Evolutionary conservation across 345 rosid species (phyloP), one percentile per base, ranked within the genome.

Genomic region (Populus deltoides): DNA sequence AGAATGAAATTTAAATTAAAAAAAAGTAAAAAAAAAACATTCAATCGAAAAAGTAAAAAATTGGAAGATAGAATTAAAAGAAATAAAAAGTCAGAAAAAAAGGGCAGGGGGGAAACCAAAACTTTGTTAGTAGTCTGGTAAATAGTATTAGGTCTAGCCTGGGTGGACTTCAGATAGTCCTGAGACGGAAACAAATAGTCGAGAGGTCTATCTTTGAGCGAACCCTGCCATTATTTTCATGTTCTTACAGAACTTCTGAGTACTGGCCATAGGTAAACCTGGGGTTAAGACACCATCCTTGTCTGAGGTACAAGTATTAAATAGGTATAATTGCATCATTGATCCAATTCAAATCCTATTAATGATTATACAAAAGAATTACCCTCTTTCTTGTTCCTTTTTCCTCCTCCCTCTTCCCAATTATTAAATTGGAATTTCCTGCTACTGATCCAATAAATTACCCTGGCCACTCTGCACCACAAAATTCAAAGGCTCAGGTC

Each of bases 241-340:
- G 61, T 7, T 20, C 24, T 0, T 53, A 20, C 11, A 53, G 8
- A 20, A 6, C 61, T 20, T 53, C 61, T 53, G n/a, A 20, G 39
- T 24, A 18, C 25, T 20, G n/a, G 8, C 41, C 45, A 35, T 7
- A 9, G 6, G 12, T 3, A 7, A 20, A 53, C n/a, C 2, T 6
- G 18, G 43, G 13, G 24, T 68, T 3, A 20, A 15, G 51, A 16
- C 39, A 29, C 29, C 41, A 51, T 51, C 63, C n/a, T 71, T 31
- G 74, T 71, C 61, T 20, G 59, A 47, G 74, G 74, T 71, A 71
- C 41, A 51, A 17, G 3, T 31, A 49, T 45, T 51, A 49, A 47
- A 70, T 47, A 16, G 27, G 9, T 1, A 13, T 36, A 12, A 2
- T 38, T 36, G 51, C 36, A 11, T 16, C 72, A 36, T 11, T 22